Conservation (phyloP, 768 basidiomycete genomes). For the Cystofilobasidium bisporidii region DNA sequence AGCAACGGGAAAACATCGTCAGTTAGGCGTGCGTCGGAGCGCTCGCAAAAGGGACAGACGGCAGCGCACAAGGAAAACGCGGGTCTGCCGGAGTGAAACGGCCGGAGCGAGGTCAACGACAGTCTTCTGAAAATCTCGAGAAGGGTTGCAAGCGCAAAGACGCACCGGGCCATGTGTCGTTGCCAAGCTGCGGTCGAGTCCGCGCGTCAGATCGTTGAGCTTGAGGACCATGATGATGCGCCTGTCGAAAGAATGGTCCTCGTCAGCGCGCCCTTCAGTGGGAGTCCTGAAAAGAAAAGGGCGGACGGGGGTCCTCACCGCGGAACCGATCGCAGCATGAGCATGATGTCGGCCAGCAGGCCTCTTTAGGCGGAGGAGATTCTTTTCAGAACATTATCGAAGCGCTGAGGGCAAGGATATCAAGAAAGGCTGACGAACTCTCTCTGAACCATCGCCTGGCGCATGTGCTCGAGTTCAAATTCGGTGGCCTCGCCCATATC, state of each 20-base stretch:
- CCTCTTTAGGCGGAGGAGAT: no score
- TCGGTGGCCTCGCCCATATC: conserved; percentile 43
- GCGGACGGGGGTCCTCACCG: no score
- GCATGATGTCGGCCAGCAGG: conserved; percentile 70
- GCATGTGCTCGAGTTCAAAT: conserved; percentile 69
- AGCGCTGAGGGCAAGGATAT: no score
- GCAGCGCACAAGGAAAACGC: not conserved
- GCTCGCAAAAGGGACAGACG: conserved; percentile 34
- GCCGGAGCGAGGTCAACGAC: not conserved
- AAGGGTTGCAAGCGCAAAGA: no score
- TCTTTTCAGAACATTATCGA: no score
- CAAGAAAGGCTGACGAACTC: conserved; percentile 42
- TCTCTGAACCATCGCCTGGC: conserved; percentile 55
- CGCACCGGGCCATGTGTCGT: conserved; percentile 53
- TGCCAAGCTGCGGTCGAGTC: conserved; percentile 69
- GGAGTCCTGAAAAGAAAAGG: no score
- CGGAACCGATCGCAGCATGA: conserved; percentile 76
- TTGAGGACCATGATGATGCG: conserved; percentile 46
- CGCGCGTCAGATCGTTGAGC: conserved; percentile 49
- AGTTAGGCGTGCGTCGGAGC: conserved; percentile 31
- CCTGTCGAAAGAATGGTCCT: conserved; percentile 44
- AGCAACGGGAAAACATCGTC: not conserved
- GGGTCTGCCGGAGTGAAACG: not conserved
- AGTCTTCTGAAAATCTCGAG: not conserved
- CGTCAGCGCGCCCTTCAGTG: no score